Percentiles rank a stretch among this genome's conserved stretches.
Conservation (phyloP, 352 stramenopile genomes). For the Thraustochytrium sp. region DNA sequence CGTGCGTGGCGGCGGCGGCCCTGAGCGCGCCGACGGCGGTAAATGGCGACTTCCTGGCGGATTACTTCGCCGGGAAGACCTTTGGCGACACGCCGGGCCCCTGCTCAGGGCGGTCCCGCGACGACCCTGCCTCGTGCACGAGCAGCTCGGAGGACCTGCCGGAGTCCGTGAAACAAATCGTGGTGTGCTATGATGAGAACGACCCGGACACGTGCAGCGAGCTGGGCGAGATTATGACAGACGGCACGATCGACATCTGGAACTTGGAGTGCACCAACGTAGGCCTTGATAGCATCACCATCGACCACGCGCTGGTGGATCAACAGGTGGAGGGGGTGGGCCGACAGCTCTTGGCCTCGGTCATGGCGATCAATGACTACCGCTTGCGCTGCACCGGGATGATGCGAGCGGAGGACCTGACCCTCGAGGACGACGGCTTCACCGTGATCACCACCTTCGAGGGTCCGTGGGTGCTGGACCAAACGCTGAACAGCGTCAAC, state of each 20-base stretch:
- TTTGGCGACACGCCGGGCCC: conserved; percentile 5
- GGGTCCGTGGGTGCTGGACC: neutral
- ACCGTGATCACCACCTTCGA: neutral
- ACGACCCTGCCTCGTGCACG: neutral
- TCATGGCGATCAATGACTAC: neutral
- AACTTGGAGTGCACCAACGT: neutral
- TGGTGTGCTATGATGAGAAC: neutral
- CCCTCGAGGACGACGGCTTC: neutral
- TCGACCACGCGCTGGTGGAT: neutral
- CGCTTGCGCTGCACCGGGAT: neutral
- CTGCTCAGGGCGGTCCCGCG: neutral
- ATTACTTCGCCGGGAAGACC: conserved; percentile 18
- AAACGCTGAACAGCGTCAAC: neutral
- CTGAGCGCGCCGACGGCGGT: too few relatives aligned
- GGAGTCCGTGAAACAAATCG: neutral
- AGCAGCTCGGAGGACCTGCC: neutral
- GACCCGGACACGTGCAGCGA: neutral
- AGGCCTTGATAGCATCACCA: neutral
- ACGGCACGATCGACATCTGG: neutral
- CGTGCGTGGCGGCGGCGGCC: too few relatives aligned
- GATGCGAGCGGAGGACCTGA: neutral
- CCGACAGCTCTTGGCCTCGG: neutral
- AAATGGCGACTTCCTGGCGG: neutral
- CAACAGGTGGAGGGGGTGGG: neutral
- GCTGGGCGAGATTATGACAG: neutral